phyloP scores from a whole-genome alignment of 352 stramenopile species.

The Saprolegnia parasitica region DNA sequence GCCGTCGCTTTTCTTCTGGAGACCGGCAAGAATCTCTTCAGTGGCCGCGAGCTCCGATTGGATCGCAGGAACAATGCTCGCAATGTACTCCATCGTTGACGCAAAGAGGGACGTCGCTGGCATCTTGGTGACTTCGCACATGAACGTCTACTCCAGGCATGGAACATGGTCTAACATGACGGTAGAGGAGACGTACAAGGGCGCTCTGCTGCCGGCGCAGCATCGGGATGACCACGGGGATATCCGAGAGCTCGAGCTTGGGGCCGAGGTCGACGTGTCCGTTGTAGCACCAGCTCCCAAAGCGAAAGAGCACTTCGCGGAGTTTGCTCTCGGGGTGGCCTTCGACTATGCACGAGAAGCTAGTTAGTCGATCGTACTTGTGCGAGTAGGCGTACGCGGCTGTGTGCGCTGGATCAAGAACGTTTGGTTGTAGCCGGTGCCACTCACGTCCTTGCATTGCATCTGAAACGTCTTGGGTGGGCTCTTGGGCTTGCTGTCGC shows the following conservation, averaged over 20 bases:
- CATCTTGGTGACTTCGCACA: slow-evolving; percentile 89
- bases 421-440: slow-evolving; percentile 75
- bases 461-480: slow-evolving; percentile 74
- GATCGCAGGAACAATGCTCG: slow-evolving; percentile 69
- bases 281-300: slow-evolving; percentile 95
- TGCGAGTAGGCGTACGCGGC: slow-evolving; percentile 19
- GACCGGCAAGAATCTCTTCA: slow-evolving; percentile 77
- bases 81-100: slow-evolving; percentile 82
- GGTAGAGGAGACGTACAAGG: slow-evolving; percentile 44
- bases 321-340: slow-evolving; percentile 43
- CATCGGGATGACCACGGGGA: slow-evolving; percentile 92
- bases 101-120: slow-evolving; percentile 85
- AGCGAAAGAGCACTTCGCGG: slow-evolving; percentile 92
- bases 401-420: slow-evolving; percentile 76
- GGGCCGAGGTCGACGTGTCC: slow-evolving; percentile 88
- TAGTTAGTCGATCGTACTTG: not conserved
- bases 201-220: slow-evolving; percentile 89
- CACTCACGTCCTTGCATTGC: slow-evolving; percentile 79
- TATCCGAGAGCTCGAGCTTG: slow-evolving; percentile 84
- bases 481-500: slow-evolving; percentile 49
- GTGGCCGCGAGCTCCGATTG: slow-evolving; percentile 81
- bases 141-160: slow-evolving; percentile 61
- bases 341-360: slow-evolving; percentile 11
- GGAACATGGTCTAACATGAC: not conserved
- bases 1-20: slow-evolving; percentile 44